These are phyloP conservation scores for Fusarium sp. DNA, from an alignment of 2,329 filamentous ascomycete genomes.

Conservation along the genomic window DNA sequence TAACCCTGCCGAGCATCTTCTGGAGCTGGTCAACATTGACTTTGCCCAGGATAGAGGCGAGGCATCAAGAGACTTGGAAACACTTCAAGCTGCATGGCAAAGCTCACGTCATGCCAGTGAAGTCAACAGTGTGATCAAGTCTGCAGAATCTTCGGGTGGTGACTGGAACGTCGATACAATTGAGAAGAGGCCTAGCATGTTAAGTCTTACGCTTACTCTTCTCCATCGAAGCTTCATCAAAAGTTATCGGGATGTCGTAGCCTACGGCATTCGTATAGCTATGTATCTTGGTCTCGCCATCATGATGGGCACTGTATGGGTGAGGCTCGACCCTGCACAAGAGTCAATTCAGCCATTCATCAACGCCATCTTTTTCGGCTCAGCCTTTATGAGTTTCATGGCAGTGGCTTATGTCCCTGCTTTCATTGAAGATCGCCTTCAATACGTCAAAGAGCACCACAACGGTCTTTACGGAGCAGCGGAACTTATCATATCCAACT, in stretches of 20 bases:
- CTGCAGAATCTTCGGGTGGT: constrained; percentile 43
- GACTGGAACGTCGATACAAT: constrained; percentile 21
- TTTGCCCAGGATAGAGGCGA: constrained; percentile 63
- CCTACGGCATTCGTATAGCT: constrained; percentile 81
- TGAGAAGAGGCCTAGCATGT: constrained; percentile 52
- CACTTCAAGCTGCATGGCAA: constrained; percentile 42
- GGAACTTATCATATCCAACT: constrained; percentile 80
- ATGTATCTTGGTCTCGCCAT: constrained; percentile 83
- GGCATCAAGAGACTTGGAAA: constrained; percentile 50
- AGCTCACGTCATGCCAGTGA: constrained; percentile 30
- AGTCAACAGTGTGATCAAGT: constrained; percentile 38
- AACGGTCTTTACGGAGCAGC: constrained; percentile 83
- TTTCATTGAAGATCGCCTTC: constrained; percentile 68
- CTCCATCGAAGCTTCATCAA: constrained; percentile 85
- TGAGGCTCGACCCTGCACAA: constrained; percentile 74
- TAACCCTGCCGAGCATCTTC: constrained; percentile 83
- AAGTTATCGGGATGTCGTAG: constrained; percentile 83
- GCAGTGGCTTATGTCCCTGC: constrained; percentile 86
- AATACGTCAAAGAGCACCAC: constrained; percentile 69
- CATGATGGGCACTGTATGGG: constrained; percentile 90
- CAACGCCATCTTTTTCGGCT: constrained; percentile 82
- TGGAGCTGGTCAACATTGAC: constrained; percentile 82
- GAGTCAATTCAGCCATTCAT: constrained; percentile 81
- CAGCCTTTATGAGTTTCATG: constrained; percentile 83
- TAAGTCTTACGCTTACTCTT: constrained; percentile 68